phyloP scores from a whole-genome alignment of 441 rosid species.

The Eugenia klotzschiana region DNA sequence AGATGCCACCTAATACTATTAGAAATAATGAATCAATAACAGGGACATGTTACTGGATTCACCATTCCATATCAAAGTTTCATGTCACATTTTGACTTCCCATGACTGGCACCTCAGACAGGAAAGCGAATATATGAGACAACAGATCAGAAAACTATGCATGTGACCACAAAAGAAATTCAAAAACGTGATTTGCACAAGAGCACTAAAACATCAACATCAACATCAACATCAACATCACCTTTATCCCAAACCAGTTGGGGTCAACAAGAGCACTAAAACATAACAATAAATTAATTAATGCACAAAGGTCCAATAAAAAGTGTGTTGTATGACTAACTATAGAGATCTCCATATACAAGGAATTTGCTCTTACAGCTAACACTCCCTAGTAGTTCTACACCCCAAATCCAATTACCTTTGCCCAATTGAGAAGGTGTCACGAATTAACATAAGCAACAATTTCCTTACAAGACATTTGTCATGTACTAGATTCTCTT shows the following conservation, averaged over 20 bases:
- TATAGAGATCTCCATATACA: not conserved
- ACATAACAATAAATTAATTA: not conserved
- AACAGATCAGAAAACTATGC: not conserved
- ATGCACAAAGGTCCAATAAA: not conserved
- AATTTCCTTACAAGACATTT: not conserved
- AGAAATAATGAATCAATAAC: not conserved
- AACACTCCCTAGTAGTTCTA: not conserved
- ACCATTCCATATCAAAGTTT: not conserved
- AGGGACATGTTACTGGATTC: not conserved
- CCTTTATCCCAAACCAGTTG: no score
- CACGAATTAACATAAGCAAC: not conserved
- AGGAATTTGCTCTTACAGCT: not conserved
- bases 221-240: no score
- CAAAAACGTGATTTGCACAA: not conserved
- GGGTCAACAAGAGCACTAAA: not conserved
- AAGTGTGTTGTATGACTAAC: not conserved
- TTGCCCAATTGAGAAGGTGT: not conserved
- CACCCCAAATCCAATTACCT: not conserved
- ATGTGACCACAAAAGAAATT: not conserved
- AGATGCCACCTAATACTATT: not conserved
- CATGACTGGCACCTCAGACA: not conserved
- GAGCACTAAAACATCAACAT: not conserved
- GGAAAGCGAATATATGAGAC: not conserved
- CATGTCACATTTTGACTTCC: not conserved
- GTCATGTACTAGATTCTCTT: not conserved